Percentiles rank a stretch among this genome's conserved stretches.
phyloP scores from a whole-genome alignment of 2,329 filamentous ascomycete species.

The Trichoderma pleuroti region DNA sequence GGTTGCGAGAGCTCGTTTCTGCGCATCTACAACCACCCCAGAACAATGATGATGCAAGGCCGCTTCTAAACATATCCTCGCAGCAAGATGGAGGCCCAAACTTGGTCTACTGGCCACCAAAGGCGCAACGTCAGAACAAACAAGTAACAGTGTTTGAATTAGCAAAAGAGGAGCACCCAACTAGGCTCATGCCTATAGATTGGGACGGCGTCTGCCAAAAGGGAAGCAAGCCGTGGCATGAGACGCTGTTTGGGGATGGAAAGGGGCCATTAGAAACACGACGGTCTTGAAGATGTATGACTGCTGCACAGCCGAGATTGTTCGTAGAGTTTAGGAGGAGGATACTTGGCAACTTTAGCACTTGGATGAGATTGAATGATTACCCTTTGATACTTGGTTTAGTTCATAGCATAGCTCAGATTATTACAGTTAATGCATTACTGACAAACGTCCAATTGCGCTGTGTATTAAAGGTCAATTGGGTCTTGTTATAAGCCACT shows the following conservation, averaged over 20 bases:
- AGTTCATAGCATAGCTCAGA: background rate
- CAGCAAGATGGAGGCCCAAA: background rate
- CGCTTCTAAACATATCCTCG: background rate
- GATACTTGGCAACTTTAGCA: background rate
- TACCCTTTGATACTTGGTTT: background rate
- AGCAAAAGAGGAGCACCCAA: background rate
- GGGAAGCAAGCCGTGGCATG: background rate
- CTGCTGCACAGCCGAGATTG: too few relatives aligned
- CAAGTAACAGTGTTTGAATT: background rate
- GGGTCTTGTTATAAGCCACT: too few relatives aligned
- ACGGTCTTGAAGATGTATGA: background rate
- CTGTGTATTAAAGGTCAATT: too few relatives aligned
- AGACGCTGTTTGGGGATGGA: background rate
- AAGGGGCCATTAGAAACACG: background rate
- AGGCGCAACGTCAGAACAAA: background rate
- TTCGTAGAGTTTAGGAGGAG: background rate
- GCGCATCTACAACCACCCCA: background rate
- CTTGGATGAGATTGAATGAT: background rate
- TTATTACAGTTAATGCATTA: background rate
- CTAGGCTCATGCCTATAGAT: background rate
- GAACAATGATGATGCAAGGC: too few relatives aligned
- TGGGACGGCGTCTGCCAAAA: slow-evolving; percentile 8
- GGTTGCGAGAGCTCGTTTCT: background rate
- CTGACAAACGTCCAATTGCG: too few relatives aligned
- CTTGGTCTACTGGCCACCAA: background rate